Evolutionary conservation across 1,139 yeast genomes (phyloP).

Genomic region (Scheffersomyces parashehatae): DNA sequence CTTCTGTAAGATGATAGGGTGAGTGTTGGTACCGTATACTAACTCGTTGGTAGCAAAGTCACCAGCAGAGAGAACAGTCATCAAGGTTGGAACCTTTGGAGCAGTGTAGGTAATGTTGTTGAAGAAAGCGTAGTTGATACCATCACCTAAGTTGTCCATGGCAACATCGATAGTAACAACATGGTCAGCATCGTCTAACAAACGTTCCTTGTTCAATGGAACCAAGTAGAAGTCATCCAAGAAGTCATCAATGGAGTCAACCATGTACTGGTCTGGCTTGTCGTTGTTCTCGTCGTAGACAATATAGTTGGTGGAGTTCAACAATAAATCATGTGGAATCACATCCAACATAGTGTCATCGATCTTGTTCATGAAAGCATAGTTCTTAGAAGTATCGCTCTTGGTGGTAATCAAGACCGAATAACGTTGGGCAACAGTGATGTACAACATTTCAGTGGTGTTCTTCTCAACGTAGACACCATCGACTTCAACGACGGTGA

Average conservation of each 20-base stretch:
- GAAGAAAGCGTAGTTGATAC: conserved; percentile 89
- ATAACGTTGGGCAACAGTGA: conserved; percentile 80
- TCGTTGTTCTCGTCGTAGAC: conserved; percentile 51
- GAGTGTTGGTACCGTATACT: conserved; percentile 74
- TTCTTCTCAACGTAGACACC: conserved; percentile 74
- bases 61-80: conserved; percentile 74
- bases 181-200: conserved; percentile 66
- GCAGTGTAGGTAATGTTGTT: conserved; percentile 74
- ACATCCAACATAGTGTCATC: conserved; percentile 81
- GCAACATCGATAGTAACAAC: conserved; percentile 63
- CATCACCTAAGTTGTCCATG: conserved; percentile 80
- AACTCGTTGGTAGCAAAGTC: conserved; percentile 48
- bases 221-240: conserved; percentile 66
- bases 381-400: conserved; percentile 58
- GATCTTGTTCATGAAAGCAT: conserved; percentile 72
- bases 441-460: conserved; percentile 58
- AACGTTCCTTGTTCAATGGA: conserved; percentile 54
- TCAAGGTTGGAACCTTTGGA: conserved; percentile 82
- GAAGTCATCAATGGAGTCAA: conserved; percentile 43
- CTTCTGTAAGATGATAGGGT: conserved; percentile 67
- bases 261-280: conserved; percentile 20
- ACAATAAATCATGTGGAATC: conserved; percentile 58
- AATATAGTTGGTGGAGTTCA: conserved; percentile 74
- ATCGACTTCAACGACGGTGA: conserved; percentile 81
- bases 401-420: conserved; percentile 73